These are phyloP conservation scores for Salix dunnii DNA, from an alignment of 345 rosid species.

Conservation along the genomic window DNA sequence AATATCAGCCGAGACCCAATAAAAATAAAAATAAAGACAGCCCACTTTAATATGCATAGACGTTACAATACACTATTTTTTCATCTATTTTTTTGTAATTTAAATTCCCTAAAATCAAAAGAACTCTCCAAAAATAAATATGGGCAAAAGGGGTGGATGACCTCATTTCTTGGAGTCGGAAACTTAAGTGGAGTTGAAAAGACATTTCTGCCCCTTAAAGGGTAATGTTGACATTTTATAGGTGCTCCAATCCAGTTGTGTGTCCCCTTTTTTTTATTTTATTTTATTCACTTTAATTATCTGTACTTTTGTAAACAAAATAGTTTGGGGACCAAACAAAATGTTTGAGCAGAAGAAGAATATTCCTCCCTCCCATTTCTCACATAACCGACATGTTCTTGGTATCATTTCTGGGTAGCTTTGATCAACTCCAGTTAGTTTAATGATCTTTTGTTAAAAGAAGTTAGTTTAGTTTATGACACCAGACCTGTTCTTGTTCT, in stretches of 20 bases:
- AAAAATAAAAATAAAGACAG: background rate
- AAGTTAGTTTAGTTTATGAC: too few relatives aligned
- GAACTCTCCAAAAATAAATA: background rate
- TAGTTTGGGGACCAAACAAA: background rate
- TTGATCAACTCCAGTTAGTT: background rate
- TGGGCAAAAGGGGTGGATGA: background rate
- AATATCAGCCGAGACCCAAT: background rate
- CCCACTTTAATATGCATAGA: background rate
- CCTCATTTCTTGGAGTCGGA: background rate
- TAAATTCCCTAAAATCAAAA: background rate
- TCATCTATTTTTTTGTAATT: background rate
- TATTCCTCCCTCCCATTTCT: background rate
- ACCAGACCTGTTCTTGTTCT: too few relatives aligned
- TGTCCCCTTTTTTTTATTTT: background rate
- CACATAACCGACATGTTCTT: constrained; percentile 21
- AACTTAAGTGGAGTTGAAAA: background rate
- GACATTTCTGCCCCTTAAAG: background rate
- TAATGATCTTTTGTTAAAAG: background rate
- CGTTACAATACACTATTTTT: background rate
- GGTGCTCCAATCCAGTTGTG: background rate
- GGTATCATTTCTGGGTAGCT: background rate
- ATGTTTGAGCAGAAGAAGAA: background rate
- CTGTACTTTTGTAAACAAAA: background rate
- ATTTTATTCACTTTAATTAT: background rate
- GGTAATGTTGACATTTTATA: background rate